Evolutionary conservation across 352 stramenopile species (phyloP), one percentile per base, ranked within the genome.

Genomic region (Pythium brachiatum): DNA sequence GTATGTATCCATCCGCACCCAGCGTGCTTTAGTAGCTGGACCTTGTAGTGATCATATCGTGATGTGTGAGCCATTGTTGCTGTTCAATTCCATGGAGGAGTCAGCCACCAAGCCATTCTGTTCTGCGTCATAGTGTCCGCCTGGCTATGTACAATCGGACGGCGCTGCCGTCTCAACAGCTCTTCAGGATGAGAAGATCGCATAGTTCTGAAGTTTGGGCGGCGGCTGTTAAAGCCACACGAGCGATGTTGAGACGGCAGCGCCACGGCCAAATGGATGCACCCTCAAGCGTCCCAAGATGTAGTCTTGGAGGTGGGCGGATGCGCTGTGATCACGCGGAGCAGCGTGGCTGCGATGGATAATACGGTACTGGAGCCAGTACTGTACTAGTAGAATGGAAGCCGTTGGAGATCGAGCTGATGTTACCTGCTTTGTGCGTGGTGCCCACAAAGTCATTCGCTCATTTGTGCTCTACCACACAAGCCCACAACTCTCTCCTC

Each of bases 1-100:
- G 41, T 18, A 89, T n/a, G n/a, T 36, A 9, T 36, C 31, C 11
- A 36, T 36, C 31, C 36, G 15, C 36, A 44, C 36, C 36, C 36
- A 44, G 36, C 16, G 36, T 13, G n/a, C n/a, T n/a, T n/a, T n/a
- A n/a, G n/a, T n/a, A n/a, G n/a, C n/a, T n/a, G n/a, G n/a, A n/a
- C n/a, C n/a, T n/a, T n/a, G n/a, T n/a, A n/a, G n/a, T n/a, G n/a
- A n/a, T n/a, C n/a, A n/a, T n/a, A n/a, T n/a, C n/a, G n/a, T 48
- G 41, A 48, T 48, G 41, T 48, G 41, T 48, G 41, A 48, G 18
- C 41, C n/a, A 48, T 27, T n/a, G 13, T 27, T 6, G 21, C 20
- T 16, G 6, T 48, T 16, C 41, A 26, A 20, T 48, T 25, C 18
- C 5, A 34, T 34, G 29, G 29, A 34, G 9, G 29, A 48, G 16